Percentiles rank a stretch among this genome's conserved stretches.
These are phyloP conservation scores for Candida smagusa DNA, from an alignment of 1,139 yeast genomes.

Conservation along the genomic window DNA sequence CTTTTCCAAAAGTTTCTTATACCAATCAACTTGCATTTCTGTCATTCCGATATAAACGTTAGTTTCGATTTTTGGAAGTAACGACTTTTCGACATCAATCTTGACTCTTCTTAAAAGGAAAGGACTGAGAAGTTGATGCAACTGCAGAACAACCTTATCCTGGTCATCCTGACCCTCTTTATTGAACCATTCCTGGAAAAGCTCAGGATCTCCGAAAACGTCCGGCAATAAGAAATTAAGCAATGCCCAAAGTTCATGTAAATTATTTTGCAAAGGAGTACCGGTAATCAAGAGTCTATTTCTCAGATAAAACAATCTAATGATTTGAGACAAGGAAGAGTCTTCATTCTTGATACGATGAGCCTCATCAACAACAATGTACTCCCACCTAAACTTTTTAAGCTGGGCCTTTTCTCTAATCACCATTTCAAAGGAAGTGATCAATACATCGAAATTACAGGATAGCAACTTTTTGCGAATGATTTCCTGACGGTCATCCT, in stretches of 20 bases:
- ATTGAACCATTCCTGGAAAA: conserved; percentile 87
- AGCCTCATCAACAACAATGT: conserved; percentile 92
- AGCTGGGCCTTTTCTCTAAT: conserved; percentile 79
- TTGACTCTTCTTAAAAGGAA: conserved; percentile 87
- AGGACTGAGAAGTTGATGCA: conserved; percentile 83
- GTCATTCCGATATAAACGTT: conserved; percentile 93
- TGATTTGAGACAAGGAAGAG: conserved; percentile 83
- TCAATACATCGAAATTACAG: conserved; percentile 82
- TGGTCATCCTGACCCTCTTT: conserved; percentile 48
- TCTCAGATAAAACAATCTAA: conserved; percentile 79
- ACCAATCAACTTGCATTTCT: conserved; percentile 91
- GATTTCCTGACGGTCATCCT: conserved; percentile 65
- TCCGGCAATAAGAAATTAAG: conserved; percentile 89
- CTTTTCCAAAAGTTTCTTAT: conserved; percentile 80
- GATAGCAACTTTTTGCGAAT: conserved; percentile 58
- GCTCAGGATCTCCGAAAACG: conserved; percentile 86
- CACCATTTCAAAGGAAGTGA: conserved; percentile 92
- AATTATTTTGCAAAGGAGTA: conserved; percentile 90
- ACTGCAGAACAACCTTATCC: conserved; percentile 76
- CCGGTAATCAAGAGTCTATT: conserved; percentile 89
- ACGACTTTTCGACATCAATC: conserved; percentile 86
- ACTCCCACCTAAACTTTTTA: conserved; percentile 88
- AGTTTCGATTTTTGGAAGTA: conserved; percentile 85
- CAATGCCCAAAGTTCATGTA: conserved; percentile 95
- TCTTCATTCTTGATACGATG: conserved; percentile 95